Evolutionary conservation across 2,329 filamentous ascomycete genomes (phyloP), one percentile per base, ranked within the genome.

Genomic region (Fusarium sp.): DNA sequence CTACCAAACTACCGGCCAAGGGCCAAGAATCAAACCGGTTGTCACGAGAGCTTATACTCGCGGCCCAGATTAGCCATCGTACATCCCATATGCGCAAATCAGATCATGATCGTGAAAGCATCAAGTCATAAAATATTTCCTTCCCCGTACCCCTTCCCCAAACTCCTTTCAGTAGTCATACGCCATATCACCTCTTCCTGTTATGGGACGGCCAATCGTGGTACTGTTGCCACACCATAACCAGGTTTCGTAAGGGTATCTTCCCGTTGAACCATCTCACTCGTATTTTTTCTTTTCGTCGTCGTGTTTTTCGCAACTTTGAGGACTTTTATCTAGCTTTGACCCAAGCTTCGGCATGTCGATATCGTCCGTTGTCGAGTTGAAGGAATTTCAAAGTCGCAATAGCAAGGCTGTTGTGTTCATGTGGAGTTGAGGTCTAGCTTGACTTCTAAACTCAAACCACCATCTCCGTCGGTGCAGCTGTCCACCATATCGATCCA

Each of bases 101-200:
- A 39, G 32, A 66, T 41, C 38, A 61, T 51, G 28, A 57, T 62
- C 66, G 24, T 74, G 62, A 68, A 61, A 68, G 28, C 71, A 28
- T 74, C 62, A 72, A 74, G 34, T 74, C 71, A 68, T 73, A 38
- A 54, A 34, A 73, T 26, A 61, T 60, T 30, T 30, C 22, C 41
- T 41, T 36, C 28, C 57, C n/a, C 1, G 15, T 24, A 26, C 41
- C 13, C 32, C 17, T 39, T 56, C 32, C 24, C 39, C 56, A 36
- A 56, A 65, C 34, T 24, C 28, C 41, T 65, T 30, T 17, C 26
- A 22, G 20, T 36, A 30, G 57, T 36, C 28, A 42, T 30, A 55
- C 56, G 39, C 54, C 59, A 55, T 62, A 39, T 32, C 39, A 17
- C 56, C 36, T 54, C 34, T 42, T n/a, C n/a, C 12, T 15, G 20